Percentiles rank a stretch among this genome's conserved stretches.
phyloP scores from a whole-genome alignment of 2,329 filamentous ascomycete species.

The Claviceps digitariae region DNA sequence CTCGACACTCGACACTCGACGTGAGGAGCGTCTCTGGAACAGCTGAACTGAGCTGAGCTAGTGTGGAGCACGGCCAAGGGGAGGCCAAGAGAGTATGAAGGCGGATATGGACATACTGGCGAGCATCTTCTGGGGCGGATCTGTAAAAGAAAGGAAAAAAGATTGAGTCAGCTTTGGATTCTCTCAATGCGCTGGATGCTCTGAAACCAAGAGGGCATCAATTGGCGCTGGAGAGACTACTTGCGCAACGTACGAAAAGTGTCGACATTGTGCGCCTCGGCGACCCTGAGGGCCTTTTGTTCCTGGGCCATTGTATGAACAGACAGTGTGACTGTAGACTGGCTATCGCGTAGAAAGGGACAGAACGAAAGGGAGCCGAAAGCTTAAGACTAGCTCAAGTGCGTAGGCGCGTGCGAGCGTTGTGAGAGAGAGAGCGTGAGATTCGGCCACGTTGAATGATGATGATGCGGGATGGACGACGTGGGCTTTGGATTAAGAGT shows the following conservation, averaged over 20 bases:
- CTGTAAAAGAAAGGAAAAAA: constrained; percentile 22
- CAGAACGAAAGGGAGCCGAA: neutral
- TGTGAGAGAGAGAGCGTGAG: too few species aligned
- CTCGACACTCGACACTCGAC: neutral
- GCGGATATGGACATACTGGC: constrained; percentile 37
- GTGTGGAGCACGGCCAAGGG: neutral
- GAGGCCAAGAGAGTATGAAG: neutral
- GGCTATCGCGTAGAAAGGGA: neutral
- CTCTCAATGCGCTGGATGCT: neutral
- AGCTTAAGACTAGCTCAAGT: neutral
- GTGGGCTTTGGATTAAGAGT: neutral
- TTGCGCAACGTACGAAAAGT: constrained; percentile 45
- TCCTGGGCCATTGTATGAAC: constrained; percentile 29
- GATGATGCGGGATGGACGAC: neutral
- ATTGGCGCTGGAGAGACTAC: neutral
- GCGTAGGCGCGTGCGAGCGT: neutral
- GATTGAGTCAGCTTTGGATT: constrained; percentile 1
- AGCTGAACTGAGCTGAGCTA: neutral
- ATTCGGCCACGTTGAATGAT: neutral
- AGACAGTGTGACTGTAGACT: neutral
- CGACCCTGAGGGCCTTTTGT: constrained; percentile 40
- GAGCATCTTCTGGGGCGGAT: constrained; percentile 53
- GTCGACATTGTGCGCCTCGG: constrained; percentile 64
- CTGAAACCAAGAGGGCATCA: neutral
- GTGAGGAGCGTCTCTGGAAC: neutral